Evolutionary conservation across 768 basidiomycete species (phyloP).

Genomic region (Suillus subaureus): DNA sequence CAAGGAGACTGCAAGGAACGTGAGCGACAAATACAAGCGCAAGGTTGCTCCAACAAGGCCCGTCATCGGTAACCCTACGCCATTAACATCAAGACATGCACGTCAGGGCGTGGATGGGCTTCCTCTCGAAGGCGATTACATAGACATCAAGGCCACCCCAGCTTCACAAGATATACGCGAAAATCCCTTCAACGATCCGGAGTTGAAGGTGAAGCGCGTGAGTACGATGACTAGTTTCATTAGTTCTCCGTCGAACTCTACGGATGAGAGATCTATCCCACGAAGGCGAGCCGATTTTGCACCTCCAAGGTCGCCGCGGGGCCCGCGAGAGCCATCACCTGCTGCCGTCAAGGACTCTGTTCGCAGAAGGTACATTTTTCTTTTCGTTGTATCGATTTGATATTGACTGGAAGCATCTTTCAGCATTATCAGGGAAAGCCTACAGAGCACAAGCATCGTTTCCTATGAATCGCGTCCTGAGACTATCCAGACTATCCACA

Average conservation of each 20-base stretch:
- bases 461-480: constrained; percentile 39
- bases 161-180: constrained; percentile 25
- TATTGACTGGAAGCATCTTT: constrained; percentile 35
- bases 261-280: constrained; percentile 65
- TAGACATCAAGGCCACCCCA: constrained; percentile 29
- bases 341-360: constrained; percentile 24
- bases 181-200: constrained; percentile 45
- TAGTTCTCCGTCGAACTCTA: constrained; percentile 67
- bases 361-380: constrained; percentile 32
- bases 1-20: constrained; percentile 63
- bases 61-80: constrained; percentile 62
- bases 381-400: constrained; percentile 35
- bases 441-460: constrained; percentile 43
- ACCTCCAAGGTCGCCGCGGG: constrained; percentile 52
- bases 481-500: constrained; percentile 22
- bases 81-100: constrained; percentile 29
- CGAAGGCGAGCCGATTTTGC: constrained; percentile 69
- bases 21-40: constrained; percentile 60
- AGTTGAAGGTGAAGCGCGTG: constrained; percentile 31
- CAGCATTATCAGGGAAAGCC: constrained; percentile 55
- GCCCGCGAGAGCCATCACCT: constrained; percentile 29
- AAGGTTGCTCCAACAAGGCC: constrained; percentile 44
- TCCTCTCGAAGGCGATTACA: constrained; percentile 36
- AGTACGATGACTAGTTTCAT: constrained; percentile 48
- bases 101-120: constrained; percentile 16